Percentiles rank a stretch among this genome's conserved stretches.
Evolutionary conservation across 1,139 yeast species (phyloP).

Genomic region (Eremothecium gossypii): DNA sequence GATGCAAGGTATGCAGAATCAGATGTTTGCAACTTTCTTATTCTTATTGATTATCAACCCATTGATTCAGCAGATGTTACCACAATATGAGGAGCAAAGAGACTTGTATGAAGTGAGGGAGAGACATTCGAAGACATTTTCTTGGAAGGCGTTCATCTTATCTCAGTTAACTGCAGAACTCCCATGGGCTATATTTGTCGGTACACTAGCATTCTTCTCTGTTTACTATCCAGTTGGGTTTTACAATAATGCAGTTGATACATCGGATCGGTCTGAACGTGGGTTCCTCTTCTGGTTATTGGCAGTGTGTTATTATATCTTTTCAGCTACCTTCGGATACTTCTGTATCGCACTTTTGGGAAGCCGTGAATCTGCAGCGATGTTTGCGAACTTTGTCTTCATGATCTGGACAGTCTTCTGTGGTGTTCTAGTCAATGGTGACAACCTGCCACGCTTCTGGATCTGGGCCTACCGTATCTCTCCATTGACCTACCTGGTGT

Average conservation of each 20-base stretch:
- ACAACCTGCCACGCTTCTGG: conserved; percentile 50
- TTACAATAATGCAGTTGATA: conserved; percentile 32
- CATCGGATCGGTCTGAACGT: conserved; percentile 25
- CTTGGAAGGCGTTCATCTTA: conserved; percentile 41
- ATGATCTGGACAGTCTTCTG: conserved; percentile 42
- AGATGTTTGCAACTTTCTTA: conserved; percentile 65
- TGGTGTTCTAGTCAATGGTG: conserved; percentile 45
- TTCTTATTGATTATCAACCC: conserved; percentile 45
- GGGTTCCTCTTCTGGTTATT: conserved; percentile 30
- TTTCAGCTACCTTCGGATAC: conserved; percentile 38
- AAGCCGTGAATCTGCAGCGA: conserved; percentile 5
- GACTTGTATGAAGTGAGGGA: conserved; percentile 56
- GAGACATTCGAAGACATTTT: conserved; percentile 52
- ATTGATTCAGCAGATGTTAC: conserved; percentile 53
- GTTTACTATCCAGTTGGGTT: conserved; percentile 38
- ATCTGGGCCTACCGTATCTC: conserved; percentile 46
- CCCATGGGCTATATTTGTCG: conserved; percentile 40
- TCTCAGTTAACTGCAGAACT: conserved; percentile 37
- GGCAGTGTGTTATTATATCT: conserved; percentile 37
- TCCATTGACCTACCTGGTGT: conserved; percentile 40
- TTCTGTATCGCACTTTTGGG: conserved; percentile 34
- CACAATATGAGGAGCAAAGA: conserved; percentile 48
- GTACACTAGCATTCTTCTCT: conserved; percentile 32
- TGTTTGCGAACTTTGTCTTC: conserved; percentile 6
- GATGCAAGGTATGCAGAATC: conserved; percentile 51